Evolutionary conservation across 495 filamentous ascomycete genomes (phyloP).

Genomic region (Baudoinia panamericana): DNA sequence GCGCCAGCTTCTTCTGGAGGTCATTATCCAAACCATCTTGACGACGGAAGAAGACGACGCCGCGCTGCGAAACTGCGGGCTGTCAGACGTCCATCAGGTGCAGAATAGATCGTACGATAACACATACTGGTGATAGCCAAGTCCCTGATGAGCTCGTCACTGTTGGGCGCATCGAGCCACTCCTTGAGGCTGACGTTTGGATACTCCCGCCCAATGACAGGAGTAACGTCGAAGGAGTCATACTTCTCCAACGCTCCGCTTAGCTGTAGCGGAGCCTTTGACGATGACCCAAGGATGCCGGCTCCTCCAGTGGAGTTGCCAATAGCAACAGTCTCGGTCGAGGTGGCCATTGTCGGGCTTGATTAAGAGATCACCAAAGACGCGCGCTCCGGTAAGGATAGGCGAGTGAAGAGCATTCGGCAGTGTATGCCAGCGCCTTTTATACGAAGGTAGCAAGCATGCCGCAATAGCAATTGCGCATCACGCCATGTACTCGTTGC

Average conservation of each 20-base stretch:
- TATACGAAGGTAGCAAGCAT: too few species aligned
- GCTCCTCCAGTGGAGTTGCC: too few species aligned
- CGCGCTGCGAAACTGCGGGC: constrained; percentile 55
- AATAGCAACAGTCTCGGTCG: too few species aligned
- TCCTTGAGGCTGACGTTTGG: constrained; percentile 45
- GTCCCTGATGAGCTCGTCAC: constrained; percentile 53
- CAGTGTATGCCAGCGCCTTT: too few species aligned
- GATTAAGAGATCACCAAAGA: too few species aligned
- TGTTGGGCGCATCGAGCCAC: constrained; percentile 47
- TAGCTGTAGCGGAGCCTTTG: constrained; percentile 2
- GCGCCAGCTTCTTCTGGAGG: constrained; percentile 53
- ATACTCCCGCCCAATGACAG: constrained; percentile 55
- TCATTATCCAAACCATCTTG: constrained; percentile 54
- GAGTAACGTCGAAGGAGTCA: constrained; percentile 51
- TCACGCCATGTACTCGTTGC: too few species aligned
- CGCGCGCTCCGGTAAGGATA: too few species aligned
- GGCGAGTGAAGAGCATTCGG: too few species aligned
- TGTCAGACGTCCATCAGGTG: neutral
- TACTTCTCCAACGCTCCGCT: constrained; percentile 42
- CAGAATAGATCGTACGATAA: neutral
- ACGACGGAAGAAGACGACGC: constrained; percentile 70
- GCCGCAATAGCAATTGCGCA: too few species aligned
- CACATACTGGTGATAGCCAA: constrained; percentile 52
- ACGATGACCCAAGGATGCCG: too few species aligned
- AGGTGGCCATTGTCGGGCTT: too few species aligned